A percentile compares a stretch with the other conserved stretches of the same genome.
Conservation (phyloP, 2,329 filamentous ascomycete genomes). For the Cryphonectria radicalis region DNA sequence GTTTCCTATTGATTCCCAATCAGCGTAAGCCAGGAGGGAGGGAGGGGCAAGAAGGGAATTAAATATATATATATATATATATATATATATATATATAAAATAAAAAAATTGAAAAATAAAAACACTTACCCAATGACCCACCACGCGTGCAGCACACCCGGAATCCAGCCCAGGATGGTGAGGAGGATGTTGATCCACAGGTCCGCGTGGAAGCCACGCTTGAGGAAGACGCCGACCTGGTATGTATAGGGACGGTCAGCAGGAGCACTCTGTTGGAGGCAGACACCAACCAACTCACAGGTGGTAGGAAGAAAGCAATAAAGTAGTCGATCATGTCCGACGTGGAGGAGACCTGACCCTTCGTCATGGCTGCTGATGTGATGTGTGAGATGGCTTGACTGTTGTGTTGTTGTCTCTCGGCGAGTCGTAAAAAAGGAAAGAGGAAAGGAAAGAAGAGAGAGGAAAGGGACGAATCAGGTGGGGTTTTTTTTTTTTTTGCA, state of each 20-base stretch:
- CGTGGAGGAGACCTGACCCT: constrained; percentile 24
- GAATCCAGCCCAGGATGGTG: constrained; percentile 29
- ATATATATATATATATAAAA: too few species aligned
- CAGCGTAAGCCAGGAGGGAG: background rate
- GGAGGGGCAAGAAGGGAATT: too few species aligned
- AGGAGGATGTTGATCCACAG: constrained; percentile 27
- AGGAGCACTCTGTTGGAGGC: background rate
- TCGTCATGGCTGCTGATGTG: constrained; percentile 23
- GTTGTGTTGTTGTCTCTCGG: background rate
- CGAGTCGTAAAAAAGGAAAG: background rate
- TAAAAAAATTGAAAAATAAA: too few species aligned
- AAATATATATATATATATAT: too few species aligned
- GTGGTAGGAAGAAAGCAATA: constrained; percentile 28
- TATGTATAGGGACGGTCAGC: background rate
- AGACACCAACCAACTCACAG: constrained; percentile 14
- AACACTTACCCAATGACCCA: constrained; percentile 27
- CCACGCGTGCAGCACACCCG: constrained; percentile 29
- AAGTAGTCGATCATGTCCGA: constrained; percentile 29
- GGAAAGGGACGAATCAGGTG: background rate
- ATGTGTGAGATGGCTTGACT: background rate
- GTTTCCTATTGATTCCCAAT: background rate
- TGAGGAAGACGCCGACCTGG: constrained; percentile 27
- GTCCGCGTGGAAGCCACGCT: constrained; percentile 24
- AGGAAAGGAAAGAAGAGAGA: too few species aligned
- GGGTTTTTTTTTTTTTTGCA: background rate